phyloP scores from a whole-genome alignment of 257 asterid genomes.

The Petunia axillaris region DNA sequence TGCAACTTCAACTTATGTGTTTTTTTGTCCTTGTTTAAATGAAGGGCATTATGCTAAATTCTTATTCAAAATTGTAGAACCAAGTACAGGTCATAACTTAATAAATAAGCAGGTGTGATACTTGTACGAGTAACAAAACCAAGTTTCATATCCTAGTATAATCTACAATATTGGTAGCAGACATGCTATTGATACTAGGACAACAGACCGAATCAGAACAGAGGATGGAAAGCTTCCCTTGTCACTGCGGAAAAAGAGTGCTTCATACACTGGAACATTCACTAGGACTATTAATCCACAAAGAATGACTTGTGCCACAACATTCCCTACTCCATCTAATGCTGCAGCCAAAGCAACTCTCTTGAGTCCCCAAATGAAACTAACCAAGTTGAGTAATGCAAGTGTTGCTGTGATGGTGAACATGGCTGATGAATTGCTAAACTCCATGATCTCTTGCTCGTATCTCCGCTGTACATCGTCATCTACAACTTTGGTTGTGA shows the following conservation, averaged over 20 bases:
- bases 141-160: background rate
- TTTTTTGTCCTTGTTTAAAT: no score
- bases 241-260: slow-evolving; percentile 44
- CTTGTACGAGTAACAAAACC: background rate
- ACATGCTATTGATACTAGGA: slow-evolving; percentile 36
- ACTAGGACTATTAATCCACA: slow-evolving; percentile 33
- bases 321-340: slow-evolving; percentile 6
- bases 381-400: slow-evolving; percentile 56
- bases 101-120: no score
- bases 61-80: no score
- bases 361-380: slow-evolving; percentile 50
- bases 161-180: slow-evolving; percentile 31
- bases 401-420: slow-evolving; percentile 50
- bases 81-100: no score
- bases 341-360: slow-evolving; percentile 24
- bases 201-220: slow-evolving; percentile 38
- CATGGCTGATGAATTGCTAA: slow-evolving; percentile 60
- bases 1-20: no score
- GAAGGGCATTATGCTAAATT: no score
- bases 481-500: slow-evolving; percentile 66
- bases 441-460: slow-evolving; percentile 54
- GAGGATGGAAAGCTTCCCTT: slow-evolving; percentile 41
- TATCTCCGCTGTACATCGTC: slow-evolving; percentile 54
- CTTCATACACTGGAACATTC: slow-evolving; percentile 44
- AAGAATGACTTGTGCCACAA: slow-evolving; percentile 38